Base-by-base conservation (phyloP, 306 rosid species). In the Prosopis cineraria region DNA sequence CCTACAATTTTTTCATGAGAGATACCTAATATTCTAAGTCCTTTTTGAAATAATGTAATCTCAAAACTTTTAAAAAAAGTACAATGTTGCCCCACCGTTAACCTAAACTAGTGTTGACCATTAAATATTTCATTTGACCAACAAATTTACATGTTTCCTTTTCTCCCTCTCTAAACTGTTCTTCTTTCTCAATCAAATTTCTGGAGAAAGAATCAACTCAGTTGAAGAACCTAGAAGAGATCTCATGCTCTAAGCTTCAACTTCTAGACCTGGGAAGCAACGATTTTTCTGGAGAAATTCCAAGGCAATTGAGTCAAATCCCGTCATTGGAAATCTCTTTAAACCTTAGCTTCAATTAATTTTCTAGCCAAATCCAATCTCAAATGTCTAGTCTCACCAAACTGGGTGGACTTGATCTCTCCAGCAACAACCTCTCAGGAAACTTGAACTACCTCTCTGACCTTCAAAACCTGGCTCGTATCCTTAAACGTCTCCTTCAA, bases 341-440 rank as follows among this genome's bases (percentile, higher is more conserved):
- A 72, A 96, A 96, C 76, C 87, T 96, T 13, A 93, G 98, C 81
- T 83, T 19, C 44, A 96, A 96, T 88, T 86, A 80, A 41, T 82
- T 96, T 72, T 93, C 98, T 2, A 98, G 99, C 56, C 78, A 87
- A 75, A 88, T 96, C 52, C 99, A 98, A 39, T 53, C 83, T 3
- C 82, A 90, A 24, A 89, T 93, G 74, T 88, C 99, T 30, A 70
- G 81, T 45, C 94, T 96, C 7, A 81, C 45, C 73, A 93, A 84
- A 84, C 86, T 96, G 52, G 96, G 93, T 74, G 81, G 85, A 19
- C 97, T 96, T 81, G 99, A 96, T 81, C 81, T 96, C 76, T 96
- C 99, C 71, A 94, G 87, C 83, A 96, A 96, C 91, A 85, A 82
- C 64, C 94, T 96, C 84, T 85, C 90, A 11, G 98, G 99, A 45